A percentile compares a stretch with the other conserved stretches of the same genome.
These are phyloP conservation scores for Fusarium sulawesiense DNA, from an alignment of 2,329 filamentous ascomycete species.

Conservation along the genomic window DNA sequence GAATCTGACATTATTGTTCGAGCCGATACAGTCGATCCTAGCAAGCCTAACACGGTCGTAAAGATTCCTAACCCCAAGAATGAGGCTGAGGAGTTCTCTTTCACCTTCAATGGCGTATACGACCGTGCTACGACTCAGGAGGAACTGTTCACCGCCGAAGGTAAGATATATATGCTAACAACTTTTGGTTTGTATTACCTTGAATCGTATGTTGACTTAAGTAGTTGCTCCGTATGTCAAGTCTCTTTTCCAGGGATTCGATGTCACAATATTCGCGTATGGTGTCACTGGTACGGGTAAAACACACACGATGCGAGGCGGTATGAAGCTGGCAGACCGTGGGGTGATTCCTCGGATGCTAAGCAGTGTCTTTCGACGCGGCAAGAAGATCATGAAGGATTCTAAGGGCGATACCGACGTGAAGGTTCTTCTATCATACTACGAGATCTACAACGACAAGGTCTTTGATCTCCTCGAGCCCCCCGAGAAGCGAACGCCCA, in stretches of 20 bases:
- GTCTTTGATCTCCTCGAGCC: conserved; percentile 91
- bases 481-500: conserved; percentile 84
- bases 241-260: conserved; percentile 88
- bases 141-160: conserved; percentile 88
- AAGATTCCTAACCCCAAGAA: conserved; percentile 96
- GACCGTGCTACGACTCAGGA: conserved; percentile 84
- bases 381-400: conserved; percentile 87
- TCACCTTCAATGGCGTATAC: conserved; percentile 95
- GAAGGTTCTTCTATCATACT: conserved; percentile 84
- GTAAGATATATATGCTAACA: conserved; percentile 59
- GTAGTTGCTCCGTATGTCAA: conserved; percentile 90
- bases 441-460: conserved; percentile 97
- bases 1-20: conserved; percentile 89
- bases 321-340: conserved; percentile 84
- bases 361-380: conserved; percentile 85
- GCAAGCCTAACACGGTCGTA: conserved; percentile 74
- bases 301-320: conserved; percentile 95
- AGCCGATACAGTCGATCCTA: conserved; percentile 70
- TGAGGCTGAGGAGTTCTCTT: conserved; percentile 88
- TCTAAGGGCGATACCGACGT: conserved; percentile 76
- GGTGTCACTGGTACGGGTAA: conserved; percentile 94
- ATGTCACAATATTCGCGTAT: conserved; percentile 92
- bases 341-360: conserved; percentile 89
- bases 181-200: background rate
- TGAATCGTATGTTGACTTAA: conserved; percentile 43